Evolutionary conservation across 2,329 filamentous ascomycete genomes (phyloP).

Genomic region (Aspergillus calidoustus): DNA sequence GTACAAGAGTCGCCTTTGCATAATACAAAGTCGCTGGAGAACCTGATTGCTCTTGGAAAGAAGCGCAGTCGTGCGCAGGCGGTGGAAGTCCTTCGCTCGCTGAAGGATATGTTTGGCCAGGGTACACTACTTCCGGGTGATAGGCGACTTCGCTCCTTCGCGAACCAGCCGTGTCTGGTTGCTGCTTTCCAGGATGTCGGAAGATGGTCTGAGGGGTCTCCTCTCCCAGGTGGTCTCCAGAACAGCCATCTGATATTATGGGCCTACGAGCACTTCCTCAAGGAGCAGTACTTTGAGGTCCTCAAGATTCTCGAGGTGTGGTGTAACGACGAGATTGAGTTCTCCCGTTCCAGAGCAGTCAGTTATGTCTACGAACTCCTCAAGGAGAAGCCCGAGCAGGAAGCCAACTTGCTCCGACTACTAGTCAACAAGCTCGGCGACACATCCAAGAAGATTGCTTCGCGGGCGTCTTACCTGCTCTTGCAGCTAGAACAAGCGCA

Average conservation of each 20-base stretch:
- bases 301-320: slow-evolving; percentile 89
- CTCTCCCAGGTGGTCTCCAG: slow-evolving; percentile 74
- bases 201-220: slow-evolving; percentile 71
- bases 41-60: slow-evolving; percentile 77
- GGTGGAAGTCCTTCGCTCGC: slow-evolving; percentile 85
- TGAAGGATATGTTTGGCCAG: slow-evolving; percentile 92
- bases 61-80: slow-evolving; percentile 95
- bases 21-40: slow-evolving; percentile 87
- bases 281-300: slow-evolving; percentile 90
- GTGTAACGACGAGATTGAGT: slow-evolving; percentile 95
- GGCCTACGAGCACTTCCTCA: slow-evolving; percentile 95
- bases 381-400: slow-evolving; percentile 96
- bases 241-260: slow-evolving; percentile 81
- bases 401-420: slow-evolving; percentile 87
- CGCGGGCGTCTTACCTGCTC: slow-evolving; percentile 89
- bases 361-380: slow-evolving; percentile 91
- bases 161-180: slow-evolving; percentile 76
- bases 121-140: slow-evolving; percentile 83
- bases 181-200: slow-evolving; percentile 68
- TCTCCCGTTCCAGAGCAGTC: slow-evolving; percentile 82
- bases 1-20: slow-evolving; percentile 96
- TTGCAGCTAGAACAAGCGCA: slow-evolving; percentile 87
- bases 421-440: slow-evolving; percentile 97
- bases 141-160: slow-evolving; percentile 79
- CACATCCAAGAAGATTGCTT: slow-evolving; percentile 92